Evolutionary conservation across 2,329 filamentous ascomycete genomes (phyloP).

Genomic region (Penicillium sp.): DNA sequence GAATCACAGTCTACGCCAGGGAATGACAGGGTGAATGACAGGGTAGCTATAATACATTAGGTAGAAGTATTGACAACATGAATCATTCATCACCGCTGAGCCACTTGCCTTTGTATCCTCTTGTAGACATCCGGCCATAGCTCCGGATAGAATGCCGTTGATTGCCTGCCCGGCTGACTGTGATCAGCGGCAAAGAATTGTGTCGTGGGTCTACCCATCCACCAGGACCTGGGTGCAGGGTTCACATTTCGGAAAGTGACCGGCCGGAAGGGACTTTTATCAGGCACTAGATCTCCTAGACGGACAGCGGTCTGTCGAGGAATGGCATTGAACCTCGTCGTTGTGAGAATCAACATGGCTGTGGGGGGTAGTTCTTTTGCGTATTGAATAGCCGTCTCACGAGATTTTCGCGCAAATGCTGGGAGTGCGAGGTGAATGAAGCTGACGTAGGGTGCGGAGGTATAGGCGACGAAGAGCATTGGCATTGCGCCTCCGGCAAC

Average conservation of each 20-base stretch:
- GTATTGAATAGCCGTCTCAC: conserved; percentile 50
- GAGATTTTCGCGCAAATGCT: conserved; percentile 64
- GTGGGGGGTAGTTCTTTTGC: conserved; percentile 49
- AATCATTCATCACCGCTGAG: conserved; percentile 5
- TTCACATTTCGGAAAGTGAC: conserved; percentile 48
- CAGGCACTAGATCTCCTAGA: conserved; percentile 46
- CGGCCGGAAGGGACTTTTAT: conserved; percentile 42
- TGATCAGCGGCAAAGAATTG: conserved; percentile 46
- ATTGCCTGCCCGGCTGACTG: conserved; percentile 43
- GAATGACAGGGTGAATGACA: no score
- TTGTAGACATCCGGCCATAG: conserved; percentile 49
- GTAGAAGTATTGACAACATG: background rate
- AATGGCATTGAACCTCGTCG: conserved; percentile 51
- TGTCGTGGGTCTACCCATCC: conserved; percentile 40
- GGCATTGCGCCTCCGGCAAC: conserved; percentile 66
- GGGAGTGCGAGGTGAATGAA: conserved; percentile 73
- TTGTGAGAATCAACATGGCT: conserved; percentile 50
- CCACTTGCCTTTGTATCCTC: conserved; percentile 38
- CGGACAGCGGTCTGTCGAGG: conserved; percentile 48
- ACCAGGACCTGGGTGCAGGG: conserved; percentile 42
- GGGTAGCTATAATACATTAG: background rate
- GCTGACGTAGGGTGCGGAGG: conserved; percentile 71
- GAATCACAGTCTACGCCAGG: no score
- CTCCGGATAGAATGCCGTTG: conserved; percentile 48
- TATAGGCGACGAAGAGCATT: conserved; percentile 65